Percentiles rank a stretch among this genome's conserved stretches.
phyloP scores from a whole-genome alignment of 148 eudicot genomes.

The Heliosperma pusillum region DNA sequence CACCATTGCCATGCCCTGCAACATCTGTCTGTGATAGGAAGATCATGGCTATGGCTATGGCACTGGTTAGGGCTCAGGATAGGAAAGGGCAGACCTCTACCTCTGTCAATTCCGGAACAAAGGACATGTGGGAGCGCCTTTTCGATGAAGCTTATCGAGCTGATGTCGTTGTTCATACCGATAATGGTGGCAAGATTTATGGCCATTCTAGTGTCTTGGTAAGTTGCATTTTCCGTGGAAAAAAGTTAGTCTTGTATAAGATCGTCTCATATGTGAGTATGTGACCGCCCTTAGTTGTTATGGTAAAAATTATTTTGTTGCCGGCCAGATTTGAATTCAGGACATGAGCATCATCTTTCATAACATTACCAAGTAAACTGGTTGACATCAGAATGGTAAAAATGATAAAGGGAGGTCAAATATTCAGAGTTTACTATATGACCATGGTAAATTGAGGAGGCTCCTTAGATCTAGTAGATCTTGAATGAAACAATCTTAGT shows the following conservation, averaged over 20 bases:
- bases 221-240: no score
- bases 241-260: neutral
- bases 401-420: neutral
- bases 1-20: slow-evolving; percentile 39
- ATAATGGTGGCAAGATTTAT: slow-evolving; percentile 52
- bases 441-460: no score
- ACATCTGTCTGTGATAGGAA: slow-evolving; percentile 22
- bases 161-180: slow-evolving; percentile 61
- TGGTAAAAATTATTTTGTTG: no score
- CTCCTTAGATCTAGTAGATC: neutral
- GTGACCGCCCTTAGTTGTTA: neutral
- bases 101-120: slow-evolving; percentile 29
- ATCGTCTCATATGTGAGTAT: neutral
- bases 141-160: slow-evolving; percentile 83
- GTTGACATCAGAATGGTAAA: no score
- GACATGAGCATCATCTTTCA: no score
- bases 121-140: slow-evolving; percentile 62
- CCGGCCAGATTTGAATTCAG: no score
- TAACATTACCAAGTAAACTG: no score
- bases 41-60: slow-evolving; percentile 25
- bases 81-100: slow-evolving; percentile 21
- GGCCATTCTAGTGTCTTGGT: slow-evolving; percentile 84
- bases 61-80: slow-evolving; percentile 11
- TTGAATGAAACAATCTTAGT: neutral
- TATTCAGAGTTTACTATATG: no score